Conservation (phyloP, 225 moss, liverwort and hornwort genomes). For the Pleurozium schreberi region DNA sequence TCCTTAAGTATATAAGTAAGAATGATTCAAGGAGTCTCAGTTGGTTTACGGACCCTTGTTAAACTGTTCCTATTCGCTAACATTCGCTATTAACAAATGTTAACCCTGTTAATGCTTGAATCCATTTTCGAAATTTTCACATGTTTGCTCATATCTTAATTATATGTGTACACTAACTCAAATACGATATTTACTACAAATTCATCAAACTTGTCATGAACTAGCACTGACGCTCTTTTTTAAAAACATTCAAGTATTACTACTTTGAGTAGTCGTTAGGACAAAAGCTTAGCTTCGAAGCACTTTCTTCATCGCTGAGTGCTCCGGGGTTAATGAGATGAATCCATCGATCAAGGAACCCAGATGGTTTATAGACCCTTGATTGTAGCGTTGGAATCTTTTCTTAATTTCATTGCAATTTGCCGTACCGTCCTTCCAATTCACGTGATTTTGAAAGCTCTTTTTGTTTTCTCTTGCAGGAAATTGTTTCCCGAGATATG, state of each 20-base stretch:
- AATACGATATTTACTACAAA: not conserved
- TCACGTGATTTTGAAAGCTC: not conserved
- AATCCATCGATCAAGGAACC: not conserved
- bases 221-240: too few relatives aligned
- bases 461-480: not conserved
- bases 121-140: not conserved
- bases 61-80: not conserved
- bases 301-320: too few relatives aligned
- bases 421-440: not conserved
- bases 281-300: too few relatives aligned
- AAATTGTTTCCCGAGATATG: not conserved
- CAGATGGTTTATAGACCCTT: not conserved
- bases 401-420: not conserved
- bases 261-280: too few relatives aligned
- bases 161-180: not conserved
- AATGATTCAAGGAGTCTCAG: not conserved
- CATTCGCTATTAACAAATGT: not conserved
- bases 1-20: not conserved
- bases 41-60: not conserved
- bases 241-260: too few relatives aligned
- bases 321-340: too few relatives aligned
- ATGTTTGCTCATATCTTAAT: not conserved
- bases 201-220: not conserved
- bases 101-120: not conserved
- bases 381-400: not conserved